Evolutionary conservation across 2,329 filamentous ascomycete species (phyloP).

Genomic region (Dothideomycetes sp.): DNA sequence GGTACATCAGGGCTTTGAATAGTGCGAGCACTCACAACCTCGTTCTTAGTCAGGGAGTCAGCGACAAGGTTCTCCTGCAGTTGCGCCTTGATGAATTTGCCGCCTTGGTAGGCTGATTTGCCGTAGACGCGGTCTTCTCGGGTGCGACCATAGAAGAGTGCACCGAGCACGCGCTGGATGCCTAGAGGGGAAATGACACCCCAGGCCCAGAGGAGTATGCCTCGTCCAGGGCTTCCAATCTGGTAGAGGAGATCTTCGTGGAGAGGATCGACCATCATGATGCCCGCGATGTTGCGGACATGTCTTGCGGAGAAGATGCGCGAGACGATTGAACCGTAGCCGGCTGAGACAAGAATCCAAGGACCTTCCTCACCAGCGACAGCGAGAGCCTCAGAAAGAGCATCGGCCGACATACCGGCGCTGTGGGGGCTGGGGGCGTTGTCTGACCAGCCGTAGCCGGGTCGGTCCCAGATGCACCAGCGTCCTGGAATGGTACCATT

Average conservation of each 20-base stretch:
- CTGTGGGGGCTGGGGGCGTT: slow-evolving; percentile 89
- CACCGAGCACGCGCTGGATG: slow-evolving; percentile 66
- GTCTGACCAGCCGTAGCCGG: slow-evolving; percentile 79
- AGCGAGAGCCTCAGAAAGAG: slow-evolving; percentile 74
- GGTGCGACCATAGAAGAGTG: slow-evolving; percentile 69
- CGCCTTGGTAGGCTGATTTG: slow-evolving; percentile 62
- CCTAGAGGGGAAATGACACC: slow-evolving; percentile 82
- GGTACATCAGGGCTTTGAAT: slow-evolving; percentile 71
- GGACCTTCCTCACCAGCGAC: slow-evolving; percentile 73
- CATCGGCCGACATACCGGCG: slow-evolving; percentile 84
- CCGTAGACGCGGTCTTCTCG: slow-evolving; percentile 81
- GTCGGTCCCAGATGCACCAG: slow-evolving; percentile 93
- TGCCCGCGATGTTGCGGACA: slow-evolving; percentile 58
- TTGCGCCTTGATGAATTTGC: slow-evolving; percentile 79
- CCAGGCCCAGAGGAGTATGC: slow-evolving; percentile 77
- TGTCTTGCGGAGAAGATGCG: slow-evolving; percentile 86
- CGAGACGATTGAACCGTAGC: slow-evolving; percentile 78
- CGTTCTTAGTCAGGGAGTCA: slow-evolving; percentile 69
- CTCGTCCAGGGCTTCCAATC: slow-evolving; percentile 55
- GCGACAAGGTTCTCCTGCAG: slow-evolving; percentile 89
- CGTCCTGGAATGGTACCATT: slow-evolving; percentile 68
- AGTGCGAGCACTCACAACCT: slow-evolving; percentile 64
- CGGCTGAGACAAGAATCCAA: slow-evolving; percentile 79
- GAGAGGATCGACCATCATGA: slow-evolving; percentile 77
- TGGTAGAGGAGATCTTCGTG: slow-evolving; percentile 75